phyloP scores from a whole-genome alignment of 164 flowering plant species.

The Aristolochia contorta region DNA sequence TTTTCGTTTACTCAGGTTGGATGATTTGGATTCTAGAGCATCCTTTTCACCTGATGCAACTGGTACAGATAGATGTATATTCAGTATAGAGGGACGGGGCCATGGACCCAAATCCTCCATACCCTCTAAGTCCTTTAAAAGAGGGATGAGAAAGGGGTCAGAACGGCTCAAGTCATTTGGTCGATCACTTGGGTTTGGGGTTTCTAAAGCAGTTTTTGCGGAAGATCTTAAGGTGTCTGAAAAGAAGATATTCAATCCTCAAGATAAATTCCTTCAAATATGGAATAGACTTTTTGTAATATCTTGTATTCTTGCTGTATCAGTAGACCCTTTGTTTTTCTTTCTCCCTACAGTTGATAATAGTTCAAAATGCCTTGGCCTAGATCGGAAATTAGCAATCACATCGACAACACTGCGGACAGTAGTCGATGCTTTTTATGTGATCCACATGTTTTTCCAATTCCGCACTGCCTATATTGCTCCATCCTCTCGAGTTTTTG shows the following conservation, averaged over 20 bases:
- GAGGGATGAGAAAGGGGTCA: constrained; percentile 74
- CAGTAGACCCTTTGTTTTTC: constrained; percentile 84
- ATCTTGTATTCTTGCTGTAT: constrained; percentile 85
- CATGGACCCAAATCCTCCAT: constrained; percentile 26
- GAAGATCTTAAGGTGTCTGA: constrained; percentile 71
- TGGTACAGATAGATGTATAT: constrained; percentile 51
- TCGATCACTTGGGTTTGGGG: constrained; percentile 73
- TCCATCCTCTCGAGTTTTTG: constrained; percentile 96
- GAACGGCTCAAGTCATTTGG: constrained; percentile 89
- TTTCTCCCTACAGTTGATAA: constrained; percentile 66
- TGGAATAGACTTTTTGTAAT: constrained; percentile 76
- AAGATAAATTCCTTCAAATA: constrained; percentile 62
- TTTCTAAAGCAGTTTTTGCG: constrained; percentile 74
- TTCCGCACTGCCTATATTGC: constrained; percentile 97
- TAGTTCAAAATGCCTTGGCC: constrained; percentile 43
- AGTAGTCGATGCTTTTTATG: constrained; percentile 67
- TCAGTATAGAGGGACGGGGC: constrained; percentile 46
- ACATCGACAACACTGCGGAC: constrained; percentile 62
- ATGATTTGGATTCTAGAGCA: constrained; percentile 64
- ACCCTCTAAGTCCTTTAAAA: constrained; percentile 59
- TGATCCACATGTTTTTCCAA: constrained; percentile 80
- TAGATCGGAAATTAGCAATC: constrained; percentile 58
- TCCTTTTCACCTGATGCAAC: constrained; percentile 48
- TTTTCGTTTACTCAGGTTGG: constrained; percentile 42
- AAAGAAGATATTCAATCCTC: constrained; percentile 89